A percentile compares a stretch with the other conserved stretches of the same genome.
phyloP scores from a whole-genome alignment of 2,329 filamentous ascomycete genomes.

The Ophiostoma ips region DNA sequence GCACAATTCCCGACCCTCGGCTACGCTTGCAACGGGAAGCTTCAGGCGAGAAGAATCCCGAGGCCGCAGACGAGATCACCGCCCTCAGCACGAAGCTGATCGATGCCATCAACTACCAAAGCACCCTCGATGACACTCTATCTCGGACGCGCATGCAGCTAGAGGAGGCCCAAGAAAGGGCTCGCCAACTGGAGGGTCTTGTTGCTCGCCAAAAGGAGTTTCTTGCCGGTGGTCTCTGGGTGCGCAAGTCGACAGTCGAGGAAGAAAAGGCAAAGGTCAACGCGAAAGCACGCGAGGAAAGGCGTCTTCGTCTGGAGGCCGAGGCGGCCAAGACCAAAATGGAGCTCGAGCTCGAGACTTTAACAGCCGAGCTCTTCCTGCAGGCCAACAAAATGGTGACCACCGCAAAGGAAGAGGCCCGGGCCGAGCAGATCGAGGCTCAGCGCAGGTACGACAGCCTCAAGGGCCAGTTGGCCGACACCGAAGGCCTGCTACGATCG shows the following conservation, averaged over 20 bases:
- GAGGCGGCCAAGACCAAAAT: slow-evolving; percentile 78
- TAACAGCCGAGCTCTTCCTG: slow-evolving; percentile 90
- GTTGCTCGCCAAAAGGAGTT: slow-evolving; percentile 58
- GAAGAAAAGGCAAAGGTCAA: slow-evolving; percentile 50
- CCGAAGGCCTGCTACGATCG: slow-evolving; percentile 69
- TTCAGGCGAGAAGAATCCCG: not conserved
- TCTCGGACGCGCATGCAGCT: slow-evolving; percentile 73
- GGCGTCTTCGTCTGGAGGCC: slow-evolving; percentile 44
- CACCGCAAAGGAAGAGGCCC: slow-evolving; percentile 75
- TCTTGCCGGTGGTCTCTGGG: slow-evolving; percentile 59
- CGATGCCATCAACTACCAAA: slow-evolving; percentile 94
- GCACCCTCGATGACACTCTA: slow-evolving; percentile 75
- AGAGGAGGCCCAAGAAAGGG: slow-evolving; percentile 53
- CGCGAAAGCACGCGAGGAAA: slow-evolving; percentile 49
- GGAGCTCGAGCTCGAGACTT: slow-evolving; percentile 77
- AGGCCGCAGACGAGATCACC: slow-evolving; percentile 55
- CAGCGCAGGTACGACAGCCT: slow-evolving; percentile 81
- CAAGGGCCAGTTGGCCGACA: slow-evolving; percentile 71
- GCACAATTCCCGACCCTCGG: slow-evolving; percentile 53
- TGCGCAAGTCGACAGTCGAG: slow-evolving; percentile 63
- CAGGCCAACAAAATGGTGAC: slow-evolving; percentile 99
- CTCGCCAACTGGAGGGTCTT: slow-evolving; percentile 51
- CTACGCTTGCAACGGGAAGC: slow-evolving; percentile 23
- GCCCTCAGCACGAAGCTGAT: slow-evolving; percentile 90
- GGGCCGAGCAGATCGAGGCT: slow-evolving; percentile 66